Conservation (phyloP, 2,329 filamentous ascomycete species). For the Orbilia ellipsospora region DNA sequence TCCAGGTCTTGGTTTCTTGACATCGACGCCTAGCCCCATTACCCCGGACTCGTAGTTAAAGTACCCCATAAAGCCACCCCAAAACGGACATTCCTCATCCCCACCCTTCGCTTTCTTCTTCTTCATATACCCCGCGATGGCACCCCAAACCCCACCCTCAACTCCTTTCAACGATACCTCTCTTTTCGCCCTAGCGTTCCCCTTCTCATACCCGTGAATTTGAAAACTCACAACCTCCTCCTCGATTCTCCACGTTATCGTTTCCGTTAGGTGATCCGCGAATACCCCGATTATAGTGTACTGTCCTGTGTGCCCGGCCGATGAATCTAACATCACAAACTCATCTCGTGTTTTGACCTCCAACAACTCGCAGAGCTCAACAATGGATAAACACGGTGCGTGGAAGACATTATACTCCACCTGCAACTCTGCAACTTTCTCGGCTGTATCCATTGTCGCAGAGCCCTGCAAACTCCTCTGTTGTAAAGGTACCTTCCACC, state of each 20-base stretch:
- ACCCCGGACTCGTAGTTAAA: conserved; percentile 86
- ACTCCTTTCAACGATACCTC: not conserved
- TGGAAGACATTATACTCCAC: conserved; percentile 41
- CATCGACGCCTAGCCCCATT: conserved; percentile 68
- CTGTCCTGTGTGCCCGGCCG: conserved; percentile 67
- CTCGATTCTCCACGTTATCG: conserved; percentile 70
- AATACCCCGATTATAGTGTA: conserved; percentile 78
- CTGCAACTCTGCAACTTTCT: not conserved
- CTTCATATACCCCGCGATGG: conserved; percentile 63
- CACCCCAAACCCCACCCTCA: conserved; percentile 61
- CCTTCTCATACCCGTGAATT: not conserved
- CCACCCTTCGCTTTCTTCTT: conserved; percentile 61
- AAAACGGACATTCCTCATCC: conserved; percentile 70
- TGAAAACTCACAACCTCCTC: conserved; percentile 58
- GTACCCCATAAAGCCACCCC: conserved; percentile 86
- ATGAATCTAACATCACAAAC: conserved; percentile 58
- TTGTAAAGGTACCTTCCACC: conserved; percentile 54
- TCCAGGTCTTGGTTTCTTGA: conserved; percentile 57
- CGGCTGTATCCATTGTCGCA: too few relatives aligned
- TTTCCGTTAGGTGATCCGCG: conserved; percentile 69
- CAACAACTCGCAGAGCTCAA: conserved; percentile 58
- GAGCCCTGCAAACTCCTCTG: conserved; percentile 54
- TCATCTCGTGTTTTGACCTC: conserved; percentile 55
- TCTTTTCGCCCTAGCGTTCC: not conserved
- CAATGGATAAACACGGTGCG: conserved; percentile 47